Evolutionary conservation across 2,329 filamentous ascomycete species (phyloP).

Genomic region (Xylariaceae sp.): DNA sequence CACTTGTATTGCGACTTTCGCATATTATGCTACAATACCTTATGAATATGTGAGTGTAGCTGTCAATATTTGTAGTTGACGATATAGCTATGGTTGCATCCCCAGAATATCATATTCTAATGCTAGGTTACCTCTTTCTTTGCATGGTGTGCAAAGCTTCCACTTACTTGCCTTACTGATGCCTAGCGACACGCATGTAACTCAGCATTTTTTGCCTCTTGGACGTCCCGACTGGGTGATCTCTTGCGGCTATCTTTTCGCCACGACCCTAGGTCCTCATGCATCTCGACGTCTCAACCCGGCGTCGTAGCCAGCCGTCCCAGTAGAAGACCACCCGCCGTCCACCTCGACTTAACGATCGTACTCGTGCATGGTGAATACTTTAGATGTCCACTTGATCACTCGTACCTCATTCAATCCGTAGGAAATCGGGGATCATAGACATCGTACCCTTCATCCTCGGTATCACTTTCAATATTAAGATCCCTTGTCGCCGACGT

Average conservation of each 20-base stretch:
- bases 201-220: background rate
- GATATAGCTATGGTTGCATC: too few species aligned
- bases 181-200: background rate
- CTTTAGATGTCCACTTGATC: background rate
- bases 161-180: background rate
- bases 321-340: background rate
- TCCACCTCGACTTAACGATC: background rate
- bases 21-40: too few species aligned
- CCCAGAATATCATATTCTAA: too few species aligned
- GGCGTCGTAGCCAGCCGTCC: background rate
- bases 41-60: background rate
- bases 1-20: too few species aligned
- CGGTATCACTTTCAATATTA: slow-evolving; percentile 66
- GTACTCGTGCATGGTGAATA: background rate
- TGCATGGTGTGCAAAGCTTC: too few species aligned
- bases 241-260: background rate
- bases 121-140: too few species aligned
- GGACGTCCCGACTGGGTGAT: background rate
- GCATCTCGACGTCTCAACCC: background rate
- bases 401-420: slow-evolving; percentile 51
- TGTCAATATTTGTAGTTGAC: background rate
- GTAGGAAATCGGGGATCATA: slow-evolving; percentile 69
- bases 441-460: slow-evolving; percentile 74
- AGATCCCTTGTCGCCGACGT: slow-evolving; percentile 36
- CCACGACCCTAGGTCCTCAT: background rate